Evolutionary conservation across 306 rosid species (phyloP).

Genomic region (Malus sieversii): DNA sequence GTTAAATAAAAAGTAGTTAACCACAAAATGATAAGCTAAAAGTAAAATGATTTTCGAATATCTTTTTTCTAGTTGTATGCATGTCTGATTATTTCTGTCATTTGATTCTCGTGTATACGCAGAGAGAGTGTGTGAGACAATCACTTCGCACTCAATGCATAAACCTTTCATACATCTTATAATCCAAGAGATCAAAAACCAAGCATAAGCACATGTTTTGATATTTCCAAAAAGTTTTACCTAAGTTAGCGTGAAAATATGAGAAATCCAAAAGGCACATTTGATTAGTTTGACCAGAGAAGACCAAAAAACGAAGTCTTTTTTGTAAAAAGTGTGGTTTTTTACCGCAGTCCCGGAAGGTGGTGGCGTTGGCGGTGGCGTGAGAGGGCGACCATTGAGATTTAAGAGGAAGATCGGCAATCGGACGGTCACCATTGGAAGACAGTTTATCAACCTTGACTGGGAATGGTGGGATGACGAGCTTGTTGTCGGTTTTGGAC

Average conservation of each 20-base stretch:
- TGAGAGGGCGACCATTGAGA: conserved; percentile 47
- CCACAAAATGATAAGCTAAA: not conserved
- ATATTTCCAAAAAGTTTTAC: not conserved
- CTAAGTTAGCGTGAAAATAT: not conserved
- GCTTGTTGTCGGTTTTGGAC: conserved; percentile 41
- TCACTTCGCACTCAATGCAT: not conserved
- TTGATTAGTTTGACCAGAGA: not conserved
- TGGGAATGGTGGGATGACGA: conserved; percentile 62
- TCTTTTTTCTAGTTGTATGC: too few species aligned
- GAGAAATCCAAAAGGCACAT: not conserved
- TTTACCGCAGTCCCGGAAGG: conserved; percentile 35
- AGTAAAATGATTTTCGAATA: not conserved
- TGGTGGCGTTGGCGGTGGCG: conserved; percentile 8
- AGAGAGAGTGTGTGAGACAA: too few species aligned
- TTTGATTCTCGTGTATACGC: too few species aligned
- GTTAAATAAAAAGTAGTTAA: not conserved
- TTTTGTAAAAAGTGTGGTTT: not conserved
- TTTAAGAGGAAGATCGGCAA: conserved; percentile 29
- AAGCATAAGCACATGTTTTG: not conserved
- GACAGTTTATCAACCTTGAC: conserved; percentile 35
- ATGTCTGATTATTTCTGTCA: rapidly evolving
- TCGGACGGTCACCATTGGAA: conserved; percentile 28
- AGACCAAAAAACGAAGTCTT: not conserved
- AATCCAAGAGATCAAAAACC: not conserved
- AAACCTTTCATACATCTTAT: not conserved